These are phyloP conservation scores for Epichloe sibirici DNA, from an alignment of 2,329 filamentous ascomycete genomes.

Conservation along the genomic window DNA sequence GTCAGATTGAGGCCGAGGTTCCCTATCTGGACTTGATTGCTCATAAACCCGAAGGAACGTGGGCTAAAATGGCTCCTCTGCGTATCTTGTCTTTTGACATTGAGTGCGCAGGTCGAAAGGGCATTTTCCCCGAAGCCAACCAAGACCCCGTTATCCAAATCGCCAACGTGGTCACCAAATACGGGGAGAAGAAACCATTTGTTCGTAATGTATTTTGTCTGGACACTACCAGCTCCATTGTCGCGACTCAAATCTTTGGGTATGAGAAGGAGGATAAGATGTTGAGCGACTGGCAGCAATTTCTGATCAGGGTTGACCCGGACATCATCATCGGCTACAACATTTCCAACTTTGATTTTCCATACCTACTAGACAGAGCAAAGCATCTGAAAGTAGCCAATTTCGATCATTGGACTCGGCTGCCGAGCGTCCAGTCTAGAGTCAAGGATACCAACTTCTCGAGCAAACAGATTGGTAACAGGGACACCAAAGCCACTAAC, in stretches of 20 bases:
- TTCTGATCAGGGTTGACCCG: conserved; percentile 79
- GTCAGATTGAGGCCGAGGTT: conserved; percentile 86
- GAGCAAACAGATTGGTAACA: conserved; percentile 96
- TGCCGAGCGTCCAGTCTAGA: conserved; percentile 58
- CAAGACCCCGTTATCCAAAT: conserved; percentile 95
- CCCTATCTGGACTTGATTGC: conserved; percentile 75
- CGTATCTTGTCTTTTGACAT: conserved; percentile 95
- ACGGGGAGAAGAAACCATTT: conserved; percentile 92
- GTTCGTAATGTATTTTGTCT: conserved; percentile 93
- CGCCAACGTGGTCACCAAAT: conserved; percentile 86
- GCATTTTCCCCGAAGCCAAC: conserved; percentile 88
- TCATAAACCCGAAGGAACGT: conserved; percentile 82
- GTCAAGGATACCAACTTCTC: conserved; percentile 77
- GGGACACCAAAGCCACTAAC: conserved; percentile 88
- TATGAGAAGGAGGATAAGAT: conserved; percentile 75
- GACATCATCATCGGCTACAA: conserved; percentile 99
- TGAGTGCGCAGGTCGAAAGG: conserved; percentile 93
- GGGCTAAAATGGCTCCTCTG: conserved; percentile 94
- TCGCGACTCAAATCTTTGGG: conserved; percentile 84
- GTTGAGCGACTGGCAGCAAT: conserved; percentile 86
- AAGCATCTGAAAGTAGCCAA: conserved; percentile 65
- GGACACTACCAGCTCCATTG: conserved; percentile 83
- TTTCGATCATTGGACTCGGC: conserved; percentile 80
- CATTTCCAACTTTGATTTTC: conserved; percentile 97
- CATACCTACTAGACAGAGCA: conserved; percentile 82